phyloP scores from a whole-genome alignment of 352 stramenopile genomes.

The Elongisporangium anandrum region DNA sequence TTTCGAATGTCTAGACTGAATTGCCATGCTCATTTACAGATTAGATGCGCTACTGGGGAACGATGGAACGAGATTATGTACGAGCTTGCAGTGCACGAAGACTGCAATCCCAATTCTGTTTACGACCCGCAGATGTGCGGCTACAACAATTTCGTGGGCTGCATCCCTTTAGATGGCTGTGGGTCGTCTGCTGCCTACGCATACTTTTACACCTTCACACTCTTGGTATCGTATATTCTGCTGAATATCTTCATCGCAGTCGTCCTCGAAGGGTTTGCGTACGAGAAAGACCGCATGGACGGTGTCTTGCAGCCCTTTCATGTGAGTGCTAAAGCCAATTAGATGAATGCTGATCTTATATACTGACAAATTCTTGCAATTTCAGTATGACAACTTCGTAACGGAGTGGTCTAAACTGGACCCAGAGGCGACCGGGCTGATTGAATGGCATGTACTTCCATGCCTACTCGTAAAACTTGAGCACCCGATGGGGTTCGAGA shows the following conservation, averaged over 20 bases:
- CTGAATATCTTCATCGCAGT: constrained; percentile 89
- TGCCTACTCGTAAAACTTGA: constrained; percentile 45
- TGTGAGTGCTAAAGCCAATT: constrained; percentile 14
- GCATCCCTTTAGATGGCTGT: constrained; percentile 49
- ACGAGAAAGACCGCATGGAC: constrained; percentile 49
- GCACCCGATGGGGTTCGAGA: constrained; percentile 54
- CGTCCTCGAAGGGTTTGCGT: constrained; percentile 82
- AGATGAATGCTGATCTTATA: too few species aligned
- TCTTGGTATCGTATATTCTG: constrained; percentile 79
- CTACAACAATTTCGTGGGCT: constrained; percentile 30
- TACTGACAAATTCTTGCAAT: neutral
- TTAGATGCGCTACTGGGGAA: constrained; percentile 89
- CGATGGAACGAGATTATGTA: constrained; percentile 88
- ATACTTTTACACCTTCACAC: constrained; percentile 78
- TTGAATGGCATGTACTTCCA: constrained; percentile 47
- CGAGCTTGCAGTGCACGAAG: constrained; percentile 40
- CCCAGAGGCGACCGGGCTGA: constrained; percentile 61
- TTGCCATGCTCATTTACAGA: constrained; percentile 35
- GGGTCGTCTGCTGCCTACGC: constrained; percentile 38
- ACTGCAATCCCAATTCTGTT: constrained; percentile 25
- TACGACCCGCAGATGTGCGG: constrained; percentile 46
- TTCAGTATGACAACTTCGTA: constrained; percentile 69
- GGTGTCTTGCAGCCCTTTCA: constrained; percentile 28
- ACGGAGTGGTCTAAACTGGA: constrained; percentile 62
- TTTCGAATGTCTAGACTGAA: constrained; percentile 9